phyloP scores from a whole-genome alignment of 371 early-diverging fungal genomes.

The Haplosporangium sp. region DNA sequence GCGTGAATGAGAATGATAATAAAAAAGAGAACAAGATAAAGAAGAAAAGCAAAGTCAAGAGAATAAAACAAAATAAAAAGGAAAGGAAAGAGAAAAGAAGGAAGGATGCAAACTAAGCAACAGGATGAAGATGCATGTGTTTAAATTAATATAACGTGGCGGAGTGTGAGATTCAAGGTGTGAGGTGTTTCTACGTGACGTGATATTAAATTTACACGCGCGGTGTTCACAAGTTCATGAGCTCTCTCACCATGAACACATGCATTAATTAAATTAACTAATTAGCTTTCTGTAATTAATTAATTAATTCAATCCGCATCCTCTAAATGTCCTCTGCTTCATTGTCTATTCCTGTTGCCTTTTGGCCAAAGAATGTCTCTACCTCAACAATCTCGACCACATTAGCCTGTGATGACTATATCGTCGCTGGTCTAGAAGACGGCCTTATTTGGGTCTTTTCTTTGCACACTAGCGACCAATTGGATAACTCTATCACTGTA shows the following conservation, averaged over 20 bases:
- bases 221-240: too few relatives aligned
- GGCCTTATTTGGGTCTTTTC: conserved; percentile 70
- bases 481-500: conserved; percentile 14
- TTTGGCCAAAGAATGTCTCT: conserved; percentile 34
- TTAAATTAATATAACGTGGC: too few relatives aligned
- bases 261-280: not conserved
- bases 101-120: too few relatives aligned
- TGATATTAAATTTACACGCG: conserved; percentile 1
- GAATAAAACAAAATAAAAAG: too few relatives aligned
- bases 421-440: conserved; percentile 70
- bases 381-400: conserved; percentile 27
- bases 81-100: too few relatives aligned
- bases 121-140: too few relatives aligned
- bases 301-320: too few relatives aligned
- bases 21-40: not conserved
- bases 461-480: not conserved
- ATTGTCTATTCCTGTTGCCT: conserved; percentile 49
- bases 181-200: not conserved
- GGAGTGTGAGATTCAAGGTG: not conserved
- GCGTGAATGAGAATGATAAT: not conserved
- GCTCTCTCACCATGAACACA: too few relatives aligned
- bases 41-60: not conserved
- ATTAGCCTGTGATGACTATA: conserved; percentile 37
- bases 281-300: not conserved
- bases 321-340: conserved; percentile 37